These are phyloP conservation scores for Odontarrhena argentea DNA, from an alignment of 345 rosid species.

Conservation along the genomic window DNA sequence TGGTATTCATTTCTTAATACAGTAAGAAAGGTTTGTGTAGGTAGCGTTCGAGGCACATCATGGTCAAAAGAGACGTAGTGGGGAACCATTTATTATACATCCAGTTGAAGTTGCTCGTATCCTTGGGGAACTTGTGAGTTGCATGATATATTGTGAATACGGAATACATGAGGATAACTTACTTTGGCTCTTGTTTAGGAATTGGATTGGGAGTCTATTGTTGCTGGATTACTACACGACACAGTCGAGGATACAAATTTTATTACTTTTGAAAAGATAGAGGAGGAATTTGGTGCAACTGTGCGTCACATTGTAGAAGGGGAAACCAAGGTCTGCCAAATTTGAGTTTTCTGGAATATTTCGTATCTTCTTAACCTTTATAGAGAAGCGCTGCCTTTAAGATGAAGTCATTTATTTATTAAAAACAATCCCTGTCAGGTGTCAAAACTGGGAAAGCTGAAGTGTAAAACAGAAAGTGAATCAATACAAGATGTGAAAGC, in stretches of 20 bases:
- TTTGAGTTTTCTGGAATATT: constrained; percentile 27
- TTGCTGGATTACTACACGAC: constrained; percentile 96
- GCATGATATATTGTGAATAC: constrained; percentile 26
- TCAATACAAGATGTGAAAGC: constrained; percentile 96
- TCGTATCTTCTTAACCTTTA: constrained; percentile 7
- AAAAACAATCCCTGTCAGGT: constrained; percentile 49
- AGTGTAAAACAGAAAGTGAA: constrained; percentile 71
- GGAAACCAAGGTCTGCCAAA: constrained; percentile 86
- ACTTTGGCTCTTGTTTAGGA: constrained; percentile 53
- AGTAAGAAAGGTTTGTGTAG: constrained; percentile 53
- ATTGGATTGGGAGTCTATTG: constrained; percentile 97
- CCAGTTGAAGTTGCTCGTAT: constrained; percentile 98
- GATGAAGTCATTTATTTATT: constrained; percentile 14
- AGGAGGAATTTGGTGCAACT: constrained; percentile 81
- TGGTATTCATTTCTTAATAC: constrained; percentile 33
- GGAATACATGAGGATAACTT: constrained; percentile 29
- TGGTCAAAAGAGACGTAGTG: constrained; percentile 97
- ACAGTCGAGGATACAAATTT: constrained; percentile 96
- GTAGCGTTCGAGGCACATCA: constrained; percentile 96
- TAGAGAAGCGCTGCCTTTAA: background rate
- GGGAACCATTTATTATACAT: constrained; percentile 96
- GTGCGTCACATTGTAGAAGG: constrained; percentile 98
- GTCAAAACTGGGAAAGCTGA: constrained; percentile 90
- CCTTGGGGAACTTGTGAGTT: constrained; percentile 96
- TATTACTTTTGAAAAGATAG: constrained; percentile 90